Evolutionary conservation across 1,284 basidiomycete species (phyloP), one percentile per base, ranked within the genome.

Genomic region (Exobasidium cylindrosporum): DNA sequence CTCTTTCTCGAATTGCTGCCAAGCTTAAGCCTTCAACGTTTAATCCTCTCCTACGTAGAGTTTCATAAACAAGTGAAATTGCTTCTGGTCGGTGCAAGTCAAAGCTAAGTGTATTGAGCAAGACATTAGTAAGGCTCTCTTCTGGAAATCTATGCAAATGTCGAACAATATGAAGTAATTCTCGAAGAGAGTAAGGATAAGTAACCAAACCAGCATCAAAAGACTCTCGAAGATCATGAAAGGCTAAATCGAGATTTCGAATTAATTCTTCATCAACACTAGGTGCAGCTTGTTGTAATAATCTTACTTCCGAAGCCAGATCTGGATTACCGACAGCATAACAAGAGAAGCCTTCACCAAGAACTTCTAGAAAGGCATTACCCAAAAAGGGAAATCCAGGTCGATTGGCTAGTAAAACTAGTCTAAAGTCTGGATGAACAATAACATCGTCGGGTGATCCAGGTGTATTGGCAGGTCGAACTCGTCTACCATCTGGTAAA

Each of bases 21-120:
- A 79, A 60, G 21, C 63, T 69, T 1, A 79, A 60, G 24, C 69
- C 65, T 21, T 77, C 69, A 13, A 78, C 62, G 10, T 69, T 63
- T 21, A 79, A 60, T 6, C 72, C 72, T 58, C 77, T 68, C 50
- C 73, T 69, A 10, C 70, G 63, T 17, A 82, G 65, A 35, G 74
- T 67, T 21, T 70, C 64, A 26, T 72, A 55, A 4, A 82, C 73
- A 54, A 76, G 68, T 10, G 78, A 68, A 54, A 81, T 74, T n/a
- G 70, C 73, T 58, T 79, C 78, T 5, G 80, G 78, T 0, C 69
- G 64, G 61, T 81, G 75, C 32, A 80, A 57, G 64, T 82, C 81
- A 45, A 82, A 82, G 17, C 74, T 65, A 40, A 82, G 77, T 55
- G 80, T 73, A 64, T 80, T 80, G 56, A 80, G 78, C 45, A 82